Evolutionary conservation across 1,284 basidiomycete species (phyloP).

Genomic region (Schizophyllum amplum): DNA sequence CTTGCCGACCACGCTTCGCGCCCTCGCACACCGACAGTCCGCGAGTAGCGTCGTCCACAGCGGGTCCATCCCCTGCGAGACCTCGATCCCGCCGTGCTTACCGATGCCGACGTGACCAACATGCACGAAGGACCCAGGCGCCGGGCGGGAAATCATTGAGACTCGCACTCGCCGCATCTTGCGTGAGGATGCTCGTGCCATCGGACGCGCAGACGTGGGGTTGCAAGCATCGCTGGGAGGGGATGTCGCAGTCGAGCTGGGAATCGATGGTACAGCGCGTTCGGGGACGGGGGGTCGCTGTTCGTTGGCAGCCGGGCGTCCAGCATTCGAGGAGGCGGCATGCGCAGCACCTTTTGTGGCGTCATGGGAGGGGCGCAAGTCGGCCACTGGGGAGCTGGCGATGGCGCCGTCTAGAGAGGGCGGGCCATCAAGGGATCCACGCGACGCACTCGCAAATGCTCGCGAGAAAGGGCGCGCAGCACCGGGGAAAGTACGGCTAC

Average conservation of each 20-base stretch:
- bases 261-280: background rate
- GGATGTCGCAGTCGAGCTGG: slow-evolving; percentile 10
- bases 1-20: slow-evolving; percentile 26
- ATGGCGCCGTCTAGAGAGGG: background rate
- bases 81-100: slow-evolving; percentile 48
- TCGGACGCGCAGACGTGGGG: no score
- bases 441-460: background rate
- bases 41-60: slow-evolving; percentile 48
- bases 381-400: background rate
- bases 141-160: slow-evolving; percentile 68
- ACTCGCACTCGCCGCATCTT: no score
- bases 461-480: background rate
- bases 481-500: background rate
- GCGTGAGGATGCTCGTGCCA: no score
- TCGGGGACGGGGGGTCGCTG: no score
- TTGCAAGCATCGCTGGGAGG: background rate
- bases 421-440: background rate
- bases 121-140: slow-evolving; percentile 75
- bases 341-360: background rate
- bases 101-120: slow-evolving; percentile 81
- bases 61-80: slow-evolving; percentile 67
- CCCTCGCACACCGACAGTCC: slow-evolving; percentile 16
- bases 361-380: background rate
- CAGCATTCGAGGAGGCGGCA: background rate
- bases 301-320: background rate